A percentile compares a stretch with the other conserved stretches of the same genome.
phyloP scores from a whole-genome alignment of 441 rosid species.

The Euphorbia celastroides region DNA sequence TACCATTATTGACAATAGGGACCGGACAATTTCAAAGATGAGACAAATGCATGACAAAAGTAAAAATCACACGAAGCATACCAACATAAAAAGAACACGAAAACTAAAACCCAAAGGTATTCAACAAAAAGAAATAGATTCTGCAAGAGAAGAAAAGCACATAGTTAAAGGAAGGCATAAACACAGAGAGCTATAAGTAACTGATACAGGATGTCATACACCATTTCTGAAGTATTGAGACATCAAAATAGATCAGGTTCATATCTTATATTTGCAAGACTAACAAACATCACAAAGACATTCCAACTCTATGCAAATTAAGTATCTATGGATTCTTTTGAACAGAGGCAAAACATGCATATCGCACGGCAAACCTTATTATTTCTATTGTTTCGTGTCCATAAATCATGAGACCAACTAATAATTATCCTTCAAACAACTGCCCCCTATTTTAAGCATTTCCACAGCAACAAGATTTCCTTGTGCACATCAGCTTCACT shows the following conservation, averaged over 20 bases:
- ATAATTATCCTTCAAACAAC: background rate
- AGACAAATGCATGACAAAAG: background rate
- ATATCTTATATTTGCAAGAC: background rate
- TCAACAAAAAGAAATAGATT: background rate
- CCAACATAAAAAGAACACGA: background rate
- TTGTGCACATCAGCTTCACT: background rate
- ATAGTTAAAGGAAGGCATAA: background rate
- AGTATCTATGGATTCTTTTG: background rate
- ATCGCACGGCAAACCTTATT: background rate
- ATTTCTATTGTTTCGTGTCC: background rate
- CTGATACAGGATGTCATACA: background rate
- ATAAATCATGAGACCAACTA: background rate
- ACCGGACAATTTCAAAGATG: constrained; percentile 7
- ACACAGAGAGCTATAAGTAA: background rate
- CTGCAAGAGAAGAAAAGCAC: background rate
- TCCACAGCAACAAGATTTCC: background rate
- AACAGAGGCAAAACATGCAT: background rate
- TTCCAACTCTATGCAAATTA: background rate
- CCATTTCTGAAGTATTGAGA: background rate
- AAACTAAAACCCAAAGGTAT: background rate
- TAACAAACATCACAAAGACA: background rate
- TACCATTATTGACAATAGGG: constrained; percentile 27
- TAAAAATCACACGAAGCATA: background rate
- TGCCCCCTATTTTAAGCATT: background rate
- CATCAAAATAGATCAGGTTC: background rate